Percentiles rank a stretch among this genome's conserved stretches.
phyloP scores from a whole-genome alignment of 2,329 filamentous ascomycete species.

The Penicillium sclerotiorum region DNA sequence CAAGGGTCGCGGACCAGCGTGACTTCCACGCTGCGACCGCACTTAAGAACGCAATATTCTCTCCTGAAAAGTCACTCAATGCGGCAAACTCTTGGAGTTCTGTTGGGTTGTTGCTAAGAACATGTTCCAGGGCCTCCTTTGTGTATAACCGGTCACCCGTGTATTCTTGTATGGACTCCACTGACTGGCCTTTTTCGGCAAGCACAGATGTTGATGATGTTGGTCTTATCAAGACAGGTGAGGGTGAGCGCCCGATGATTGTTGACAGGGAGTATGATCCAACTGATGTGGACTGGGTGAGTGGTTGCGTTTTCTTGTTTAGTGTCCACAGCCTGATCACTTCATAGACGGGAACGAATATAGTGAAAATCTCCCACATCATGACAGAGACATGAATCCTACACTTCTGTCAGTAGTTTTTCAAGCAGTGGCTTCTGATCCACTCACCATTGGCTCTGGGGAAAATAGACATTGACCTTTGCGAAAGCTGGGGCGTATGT shows the following conservation, averaged over 20 bases:
- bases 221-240: not conserved
- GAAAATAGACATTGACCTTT: conserved; percentile 10
- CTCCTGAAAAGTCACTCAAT: conserved; percentile 67
- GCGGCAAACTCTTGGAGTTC: conserved; percentile 65
- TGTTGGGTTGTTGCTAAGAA: conserved; percentile 1
- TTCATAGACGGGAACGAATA: conserved; percentile 9
- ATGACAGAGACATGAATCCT: conserved; percentile 12
- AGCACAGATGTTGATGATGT: conserved; percentile 7
- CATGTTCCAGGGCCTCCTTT: conserved; percentile 10
- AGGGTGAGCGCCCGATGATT: not conserved
- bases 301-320: not conserved
- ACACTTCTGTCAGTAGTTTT: not conserved
- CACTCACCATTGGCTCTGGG: conserved; percentile 13
- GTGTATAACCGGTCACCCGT: conserved; percentile 7
- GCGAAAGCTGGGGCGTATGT: conserved; percentile 8
- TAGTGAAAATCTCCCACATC: conserved; percentile 12
- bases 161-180: not conserved
- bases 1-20: not conserved
- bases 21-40: conserved; percentile 61
- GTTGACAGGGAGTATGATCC: not conserved
- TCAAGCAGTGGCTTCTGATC: not conserved
- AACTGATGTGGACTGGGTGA: not conserved
- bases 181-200: not conserved
- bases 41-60: conserved; percentile 70
- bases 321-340: conserved; percentile 3